Evolutionary conservation across 1,139 yeast species (phyloP).

Genomic region (Diutina rugosa): DNA sequence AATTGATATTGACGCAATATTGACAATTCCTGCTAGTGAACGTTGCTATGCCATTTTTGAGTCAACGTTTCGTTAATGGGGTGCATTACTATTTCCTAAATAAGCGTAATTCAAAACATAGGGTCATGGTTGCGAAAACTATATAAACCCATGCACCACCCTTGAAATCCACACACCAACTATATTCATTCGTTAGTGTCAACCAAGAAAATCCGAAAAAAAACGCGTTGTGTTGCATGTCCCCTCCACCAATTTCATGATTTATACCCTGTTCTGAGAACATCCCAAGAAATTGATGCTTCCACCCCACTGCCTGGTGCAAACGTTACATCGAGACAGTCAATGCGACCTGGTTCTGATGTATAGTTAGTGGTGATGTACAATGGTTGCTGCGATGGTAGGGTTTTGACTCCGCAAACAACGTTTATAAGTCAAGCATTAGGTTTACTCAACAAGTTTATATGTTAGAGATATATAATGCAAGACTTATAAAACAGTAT

Average conservation of each 20-base stretch:
- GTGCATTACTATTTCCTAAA: neutral
- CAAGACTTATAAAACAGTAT: neutral
- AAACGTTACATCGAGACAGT: neutral
- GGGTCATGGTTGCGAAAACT: neutral
- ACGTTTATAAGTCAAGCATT: neutral
- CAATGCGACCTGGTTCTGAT: neutral
- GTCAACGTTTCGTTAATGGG: neutral
- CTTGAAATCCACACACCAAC: neutral
- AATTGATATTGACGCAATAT: no score
- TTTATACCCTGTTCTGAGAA: neutral
- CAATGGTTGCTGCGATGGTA: neutral
- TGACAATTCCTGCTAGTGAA: neutral
- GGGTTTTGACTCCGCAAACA: neutral
- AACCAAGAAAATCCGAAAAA: neutral
- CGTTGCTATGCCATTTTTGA: neutral
- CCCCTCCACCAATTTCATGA: neutral
- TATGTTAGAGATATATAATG: constrained; percentile 1
- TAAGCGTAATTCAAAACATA: neutral
- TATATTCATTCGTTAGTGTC: neutral
- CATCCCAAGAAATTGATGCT: neutral
- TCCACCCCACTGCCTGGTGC: neutral
- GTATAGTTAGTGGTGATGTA: neutral
- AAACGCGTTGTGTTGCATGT: neutral
- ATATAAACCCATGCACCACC: neutral
- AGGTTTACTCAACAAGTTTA: neutral